Conservation (phyloP, 495 filamentous ascomycete genomes). For the Cenococcum geophilum region DNA sequence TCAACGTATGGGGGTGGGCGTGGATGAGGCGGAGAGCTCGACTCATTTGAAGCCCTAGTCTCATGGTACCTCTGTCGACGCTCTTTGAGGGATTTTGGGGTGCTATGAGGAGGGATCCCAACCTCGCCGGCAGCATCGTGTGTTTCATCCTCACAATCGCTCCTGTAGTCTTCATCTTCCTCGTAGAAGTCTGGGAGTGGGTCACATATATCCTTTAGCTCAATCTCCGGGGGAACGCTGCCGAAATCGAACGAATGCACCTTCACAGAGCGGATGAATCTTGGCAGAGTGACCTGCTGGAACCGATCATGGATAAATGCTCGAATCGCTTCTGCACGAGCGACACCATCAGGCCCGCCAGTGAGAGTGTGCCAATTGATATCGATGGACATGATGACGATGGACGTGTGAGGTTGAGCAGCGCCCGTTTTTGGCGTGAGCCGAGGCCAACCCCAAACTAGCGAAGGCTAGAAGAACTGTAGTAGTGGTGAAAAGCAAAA, state of each 20-base stretch:
- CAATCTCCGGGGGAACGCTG: constrained; percentile 69
- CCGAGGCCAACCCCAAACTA: neutral
- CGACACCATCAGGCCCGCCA: constrained; percentile 76
- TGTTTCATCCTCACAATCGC: constrained; percentile 33
- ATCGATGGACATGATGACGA: constrained; percentile 77
- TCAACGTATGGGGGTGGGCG: constrained; percentile 21
- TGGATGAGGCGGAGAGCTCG: constrained; percentile 3
- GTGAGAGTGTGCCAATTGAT: constrained; percentile 92
- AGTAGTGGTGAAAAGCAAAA: neutral
- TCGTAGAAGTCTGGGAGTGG: constrained; percentile 96
- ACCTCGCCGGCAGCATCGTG: constrained; percentile 20
- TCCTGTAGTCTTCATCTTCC: constrained; percentile 51
- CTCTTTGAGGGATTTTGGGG: constrained; percentile 21
- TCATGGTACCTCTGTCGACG: constrained; percentile 13
- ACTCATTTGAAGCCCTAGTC: constrained; percentile 2
- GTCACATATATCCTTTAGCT: constrained; percentile 94
- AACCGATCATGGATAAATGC: constrained; percentile 94
- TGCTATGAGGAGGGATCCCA: constrained; percentile 16
- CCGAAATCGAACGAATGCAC: constrained; percentile 95
- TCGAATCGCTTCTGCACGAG: constrained; percentile 76
- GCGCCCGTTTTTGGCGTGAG: neutral
- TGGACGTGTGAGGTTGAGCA: neutral
- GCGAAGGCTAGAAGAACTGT: neutral
- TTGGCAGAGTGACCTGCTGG: constrained; percentile 80
- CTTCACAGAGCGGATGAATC: constrained; percentile 93